Base-by-base conservation (phyloP, 2,329 filamentous ascomycete genomes). In the Chrysoporthe deuterocubensis region DNA sequence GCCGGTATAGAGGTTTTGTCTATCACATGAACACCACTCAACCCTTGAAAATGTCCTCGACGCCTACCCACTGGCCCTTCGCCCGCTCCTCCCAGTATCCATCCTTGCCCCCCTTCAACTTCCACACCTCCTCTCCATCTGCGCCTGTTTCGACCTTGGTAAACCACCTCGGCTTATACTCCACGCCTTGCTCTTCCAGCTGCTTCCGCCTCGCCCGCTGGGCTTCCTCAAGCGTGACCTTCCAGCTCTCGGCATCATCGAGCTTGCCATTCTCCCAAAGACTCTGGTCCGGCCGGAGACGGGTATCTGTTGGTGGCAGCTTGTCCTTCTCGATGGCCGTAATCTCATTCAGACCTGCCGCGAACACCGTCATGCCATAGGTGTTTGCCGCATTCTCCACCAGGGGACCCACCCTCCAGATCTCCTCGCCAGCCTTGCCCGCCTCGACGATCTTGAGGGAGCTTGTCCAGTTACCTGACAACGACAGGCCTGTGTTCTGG, bases 1-100 rank as follows among this genome's bases (percentile, higher is more conserved):
- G 50, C 50, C 26, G 46, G 21, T 52, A 13, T 52, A 52, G 21
- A 32, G 48, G 14, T 52, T 2, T 54, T 8, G 26, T 34, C 50
- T 54, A 34, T 54, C 50, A 32, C 14, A 57, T 8, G 32, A 48
- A 54, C 62, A 57, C 18, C 46, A 6, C 42, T 69, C 37, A 69
- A 13, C 61, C 72, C 16, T 68, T 73, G 72, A 86, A 89, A 64
- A 89, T 81, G 59, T 86, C 79, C 71, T 83, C 80, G 44, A 87
- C 77, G 5, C 84, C 85, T 4, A 75, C 78, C 93, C 92, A 97
- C 66, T 82, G 82, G 1, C 90, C 90, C 71, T 82, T 87, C 2
- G 83, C 85, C 69, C 95, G 87, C 79, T 93, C 90, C 76, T 97
- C 94, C 96, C 96, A 99, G 80, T 99, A 99, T 9, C 93, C 90